A percentile compares a stretch with the other conserved stretches of the same genome.
Conservation (phyloP, 78 protist species). For the Chrysochromulina parva region DNA sequence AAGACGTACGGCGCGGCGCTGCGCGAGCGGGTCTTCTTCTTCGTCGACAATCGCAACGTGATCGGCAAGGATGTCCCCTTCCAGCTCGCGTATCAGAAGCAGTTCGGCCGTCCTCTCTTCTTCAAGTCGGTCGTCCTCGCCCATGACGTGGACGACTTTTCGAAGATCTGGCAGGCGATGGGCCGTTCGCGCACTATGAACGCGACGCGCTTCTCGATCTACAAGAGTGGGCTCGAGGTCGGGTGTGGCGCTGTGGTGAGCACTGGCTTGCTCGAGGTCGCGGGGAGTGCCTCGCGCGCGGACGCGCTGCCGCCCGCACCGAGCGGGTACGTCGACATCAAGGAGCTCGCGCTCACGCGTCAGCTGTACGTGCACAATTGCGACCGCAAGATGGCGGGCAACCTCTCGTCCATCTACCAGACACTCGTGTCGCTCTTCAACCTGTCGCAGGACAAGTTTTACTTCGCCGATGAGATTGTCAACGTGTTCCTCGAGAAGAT, state of each 20-base stretch:
- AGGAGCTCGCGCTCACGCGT: not conserved
- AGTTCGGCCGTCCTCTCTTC: conserved; percentile 12
- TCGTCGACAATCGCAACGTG: conserved; percentile 33
- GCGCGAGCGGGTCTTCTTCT: conserved; percentile 14
- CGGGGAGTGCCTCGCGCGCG: not conserved
- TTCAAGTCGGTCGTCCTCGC: conserved; percentile 10
- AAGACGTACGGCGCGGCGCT: conserved; percentile 31
- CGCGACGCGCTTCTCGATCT: conserved; percentile 20
- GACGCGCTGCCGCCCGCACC: not conserved
- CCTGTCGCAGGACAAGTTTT: not conserved
- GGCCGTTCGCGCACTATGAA: conserved; percentile 35
- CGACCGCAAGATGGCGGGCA: conserved; percentile 28
- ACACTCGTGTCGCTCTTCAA: conserved; percentile 21
- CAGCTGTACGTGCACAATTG: conserved; percentile 15
- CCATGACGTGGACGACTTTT: conserved; percentile 26
- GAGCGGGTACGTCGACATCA: not conserved
- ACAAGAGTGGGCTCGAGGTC: not conserved
- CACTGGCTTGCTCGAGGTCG: no score
- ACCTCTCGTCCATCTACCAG: conserved; percentile 30
- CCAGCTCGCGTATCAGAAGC: conserved; percentile 27
- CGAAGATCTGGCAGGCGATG: conserved; percentile 35
- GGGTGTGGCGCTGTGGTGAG: no score
- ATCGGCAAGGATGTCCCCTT: conserved; percentile 33
- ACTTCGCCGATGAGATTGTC: not conserved
- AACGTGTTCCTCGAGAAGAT: conserved; percentile 13